Percentiles rank a stretch among this genome's conserved stretches.
Conservation (phyloP, 1,284 basidiomycete species). For the Apiotrichum veenhuisii region DNA sequence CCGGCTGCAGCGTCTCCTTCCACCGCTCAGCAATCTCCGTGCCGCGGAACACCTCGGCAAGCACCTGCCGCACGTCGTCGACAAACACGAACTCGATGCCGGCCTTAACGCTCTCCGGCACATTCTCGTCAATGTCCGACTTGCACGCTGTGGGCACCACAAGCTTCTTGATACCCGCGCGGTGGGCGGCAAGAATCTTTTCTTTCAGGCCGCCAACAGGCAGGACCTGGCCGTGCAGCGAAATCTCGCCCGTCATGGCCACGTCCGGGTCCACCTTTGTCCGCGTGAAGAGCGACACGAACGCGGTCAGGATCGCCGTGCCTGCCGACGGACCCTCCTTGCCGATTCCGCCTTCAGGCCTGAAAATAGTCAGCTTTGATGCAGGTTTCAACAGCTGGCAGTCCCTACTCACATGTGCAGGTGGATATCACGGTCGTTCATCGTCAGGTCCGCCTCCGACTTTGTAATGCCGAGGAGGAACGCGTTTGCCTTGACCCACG, state of each 20-base stretch:
- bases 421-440: slow-evolving; percentile 81
- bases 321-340: slow-evolving; percentile 98
- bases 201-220: slow-evolving; percentile 92
- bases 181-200: slow-evolving; percentile 90
- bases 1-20: slow-evolving; percentile 56
- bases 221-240: slow-evolving; percentile 83
- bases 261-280: slow-evolving; percentile 78
- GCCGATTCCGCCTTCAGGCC: slow-evolving; percentile 88
- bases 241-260: slow-evolving; percentile 94
- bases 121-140: slow-evolving; percentile 91
- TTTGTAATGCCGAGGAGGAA: slow-evolving; percentile 80
- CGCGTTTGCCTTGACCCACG: slow-evolving; percentile 89
- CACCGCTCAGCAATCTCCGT: slow-evolving; percentile 61
- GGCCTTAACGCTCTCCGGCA: slow-evolving; percentile 87
- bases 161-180: slow-evolving; percentile 83
- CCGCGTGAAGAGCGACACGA: slow-evolving; percentile 85
- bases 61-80: slow-evolving; percentile 80
- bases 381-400: background rate
- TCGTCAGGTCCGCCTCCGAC: slow-evolving; percentile 65
- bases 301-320: slow-evolving; percentile 84
- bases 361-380: slow-evolving; percentile 11
- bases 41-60: slow-evolving; percentile 75
- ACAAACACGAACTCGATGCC: slow-evolving; percentile 88
- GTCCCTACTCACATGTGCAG: slow-evolving; percentile 72
- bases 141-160: slow-evolving; percentile 81